phyloP scores from a whole-genome alignment of 1,284 basidiomycete species.

The Leccinum griseonigrum region DNA sequence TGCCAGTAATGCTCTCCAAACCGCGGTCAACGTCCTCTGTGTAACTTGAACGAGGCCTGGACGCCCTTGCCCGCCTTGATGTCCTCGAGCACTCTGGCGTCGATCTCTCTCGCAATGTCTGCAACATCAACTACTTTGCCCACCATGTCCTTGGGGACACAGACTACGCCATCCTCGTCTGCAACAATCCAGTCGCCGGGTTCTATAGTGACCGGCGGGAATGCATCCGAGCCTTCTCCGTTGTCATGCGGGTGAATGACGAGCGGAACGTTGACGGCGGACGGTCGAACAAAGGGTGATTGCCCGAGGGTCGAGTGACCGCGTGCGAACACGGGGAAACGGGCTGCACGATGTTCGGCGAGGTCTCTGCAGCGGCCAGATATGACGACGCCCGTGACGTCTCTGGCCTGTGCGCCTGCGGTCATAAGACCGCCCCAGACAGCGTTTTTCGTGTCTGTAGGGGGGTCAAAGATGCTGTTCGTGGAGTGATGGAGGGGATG shows the following conservation, averaged over 20 bases:
- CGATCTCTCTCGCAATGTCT: slow-evolving; percentile 59
- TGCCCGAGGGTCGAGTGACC: slow-evolving; percentile 88
- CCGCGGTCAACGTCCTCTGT: slow-evolving; percentile 55
- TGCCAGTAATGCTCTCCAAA: slow-evolving; percentile 7
- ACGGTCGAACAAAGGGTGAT: slow-evolving; percentile 82
- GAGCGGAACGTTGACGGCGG: slow-evolving; percentile 75
- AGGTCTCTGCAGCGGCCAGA: slow-evolving; percentile 85
- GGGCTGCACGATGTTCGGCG: slow-evolving; percentile 65
- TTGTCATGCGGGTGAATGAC: slow-evolving; percentile 49
- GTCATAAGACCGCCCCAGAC: slow-evolving; percentile 94
- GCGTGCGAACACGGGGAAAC: slow-evolving; percentile 78
- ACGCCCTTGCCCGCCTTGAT: slow-evolving; percentile 75
- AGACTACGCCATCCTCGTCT: slow-evolving; percentile 90
- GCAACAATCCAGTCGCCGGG: slow-evolving; percentile 86
- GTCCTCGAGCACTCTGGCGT: slow-evolving; percentile 75
- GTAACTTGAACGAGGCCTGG: slow-evolving; percentile 73
- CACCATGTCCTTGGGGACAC: slow-evolving; percentile 61
- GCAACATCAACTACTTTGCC: slow-evolving; percentile 63
- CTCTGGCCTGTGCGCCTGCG: slow-evolving; percentile 71
- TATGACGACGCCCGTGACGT: slow-evolving; percentile 74
- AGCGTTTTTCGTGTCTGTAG: slow-evolving; percentile 73
- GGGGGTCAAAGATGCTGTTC: slow-evolving; percentile 6
- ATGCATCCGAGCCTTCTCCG: slow-evolving; percentile 31
- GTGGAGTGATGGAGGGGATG: slow-evolving; percentile 7
- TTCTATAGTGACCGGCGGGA: slow-evolving; percentile 58